Conservation (phyloP, 495 filamentous ascomycete genomes). For the Entonaema liquescens region DNA sequence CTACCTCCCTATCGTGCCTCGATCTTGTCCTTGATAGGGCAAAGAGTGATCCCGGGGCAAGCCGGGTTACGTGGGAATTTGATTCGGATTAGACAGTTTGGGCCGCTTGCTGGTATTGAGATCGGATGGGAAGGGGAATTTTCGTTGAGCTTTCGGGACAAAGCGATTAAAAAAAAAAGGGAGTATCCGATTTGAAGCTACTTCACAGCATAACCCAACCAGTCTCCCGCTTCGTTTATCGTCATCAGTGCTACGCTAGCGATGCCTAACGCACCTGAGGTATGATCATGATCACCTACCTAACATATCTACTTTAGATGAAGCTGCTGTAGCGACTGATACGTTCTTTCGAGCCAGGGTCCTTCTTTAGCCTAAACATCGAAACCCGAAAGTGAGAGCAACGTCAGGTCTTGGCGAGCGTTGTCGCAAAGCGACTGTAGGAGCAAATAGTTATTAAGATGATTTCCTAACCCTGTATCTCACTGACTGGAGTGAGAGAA, state of each 20-base stretch:
- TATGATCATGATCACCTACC: slow-evolving; percentile 28
- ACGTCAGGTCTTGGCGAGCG: slow-evolving; percentile 20
- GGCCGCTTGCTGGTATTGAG: slow-evolving; percentile 1
- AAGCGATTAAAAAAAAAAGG: neutral
- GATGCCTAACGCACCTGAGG: slow-evolving; percentile 28
- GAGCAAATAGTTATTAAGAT: neutral
- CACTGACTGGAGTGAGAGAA: neutral
- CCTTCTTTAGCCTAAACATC: slow-evolving; percentile 33
- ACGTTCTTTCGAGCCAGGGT: slow-evolving; percentile 8
- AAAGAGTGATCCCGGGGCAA: slow-evolving; percentile 17
- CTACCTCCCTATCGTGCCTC: neutral
- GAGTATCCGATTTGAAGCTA: slow-evolving; percentile 2
- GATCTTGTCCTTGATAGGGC: slow-evolving; percentile 16
- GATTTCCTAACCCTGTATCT: slow-evolving; percentile 11
- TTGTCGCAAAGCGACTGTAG: slow-evolving; percentile 13
- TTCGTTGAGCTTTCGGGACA: neutral
- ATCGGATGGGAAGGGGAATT: neutral
- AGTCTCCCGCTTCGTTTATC: slow-evolving; percentile 9
- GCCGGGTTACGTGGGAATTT: slow-evolving; percentile 22
- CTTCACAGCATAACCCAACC: slow-evolving; percentile 2
- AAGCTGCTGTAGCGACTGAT: slow-evolving; percentile 10
- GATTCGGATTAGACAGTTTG: neutral
- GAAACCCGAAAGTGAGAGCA: slow-evolving; percentile 16
- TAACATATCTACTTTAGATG: slow-evolving; percentile 12
- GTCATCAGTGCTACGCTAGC: slow-evolving; percentile 37